A percentile compares a stretch with the other conserved stretches of the same genome.
These are phyloP conservation scores for Linderniella brevidens DNA, from an alignment of 257 asterid species.

Conservation along the genomic window DNA sequence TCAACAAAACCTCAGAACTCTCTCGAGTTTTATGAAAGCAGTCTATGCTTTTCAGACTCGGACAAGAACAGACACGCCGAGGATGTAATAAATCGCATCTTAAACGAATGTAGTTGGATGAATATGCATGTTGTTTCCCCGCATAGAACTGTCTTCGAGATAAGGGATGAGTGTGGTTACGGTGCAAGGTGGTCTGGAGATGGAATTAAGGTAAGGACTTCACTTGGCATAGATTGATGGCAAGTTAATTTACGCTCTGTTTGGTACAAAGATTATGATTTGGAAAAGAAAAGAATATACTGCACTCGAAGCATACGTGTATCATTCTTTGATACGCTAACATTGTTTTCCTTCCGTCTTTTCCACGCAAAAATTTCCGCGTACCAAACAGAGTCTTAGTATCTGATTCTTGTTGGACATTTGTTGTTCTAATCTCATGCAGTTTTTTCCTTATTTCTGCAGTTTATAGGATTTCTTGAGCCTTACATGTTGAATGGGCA, in stretches of 20 bases:
- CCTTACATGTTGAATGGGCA: constrained; percentile 55
- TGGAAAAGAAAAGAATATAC: too few relatives aligned
- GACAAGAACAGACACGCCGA: constrained; percentile 42
- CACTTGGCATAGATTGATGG: neutral
- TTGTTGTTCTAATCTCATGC: too few relatives aligned
- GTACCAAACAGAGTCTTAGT: too few relatives aligned
- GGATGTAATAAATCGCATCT: constrained; percentile 25
- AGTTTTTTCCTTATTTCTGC: constrained; percentile 12
- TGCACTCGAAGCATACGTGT: too few relatives aligned
- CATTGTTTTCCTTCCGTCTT: too few relatives aligned
- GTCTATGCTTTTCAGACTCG: constrained; percentile 22
- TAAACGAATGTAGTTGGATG: constrained; percentile 44
- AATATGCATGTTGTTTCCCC: constrained; percentile 60
- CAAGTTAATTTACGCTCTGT: too few relatives aligned
- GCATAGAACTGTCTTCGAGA: constrained; percentile 52
- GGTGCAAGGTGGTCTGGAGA: constrained; percentile 84
- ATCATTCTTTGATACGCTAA: too few relatives aligned
- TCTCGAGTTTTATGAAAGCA: neutral
- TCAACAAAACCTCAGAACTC: neutral
- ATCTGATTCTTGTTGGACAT: too few relatives aligned
- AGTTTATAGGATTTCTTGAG: constrained; percentile 88
- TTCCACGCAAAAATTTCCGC: too few relatives aligned
- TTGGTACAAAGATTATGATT: too few relatives aligned
- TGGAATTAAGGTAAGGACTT: constrained; percentile 44
- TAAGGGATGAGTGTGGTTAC: constrained; percentile 47